Evolutionary conservation across 371 early-diverging fungal species (phyloP), one percentile per base, ranked within the genome.

Genomic region (Dichotomocladium elegans): DNA sequence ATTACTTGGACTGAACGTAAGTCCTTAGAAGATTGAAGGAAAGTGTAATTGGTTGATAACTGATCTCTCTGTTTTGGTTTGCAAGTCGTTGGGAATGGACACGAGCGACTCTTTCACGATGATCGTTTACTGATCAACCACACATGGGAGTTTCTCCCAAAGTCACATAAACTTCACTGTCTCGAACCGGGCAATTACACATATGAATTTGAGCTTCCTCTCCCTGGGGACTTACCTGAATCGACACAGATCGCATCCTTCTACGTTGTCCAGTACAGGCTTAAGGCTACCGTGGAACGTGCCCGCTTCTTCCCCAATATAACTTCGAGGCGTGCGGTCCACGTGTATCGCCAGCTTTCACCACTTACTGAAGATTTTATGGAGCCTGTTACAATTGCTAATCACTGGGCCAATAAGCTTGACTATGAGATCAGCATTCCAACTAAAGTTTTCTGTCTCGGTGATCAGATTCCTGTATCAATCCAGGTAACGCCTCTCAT

Each of bases 391-490:
- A 45, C 54, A 4, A 47, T 76, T 5, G 42, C 64, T 7, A 66
- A 68, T 41, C 63, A 63, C 51, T 76, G 77, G 77, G 51, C 58
- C 15, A 53, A 64, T 19, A 76, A 72, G 42, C 22, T 76, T 3
- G 64, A 65, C n/a, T 76, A 72, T 40, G 71, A 72, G 31, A 68
- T 76, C 53, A 57, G 55, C 22, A 51, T 72, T 31, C 73, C 77
- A 9, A 65, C 63, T 22, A 70, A 66, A 40, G 50, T 60, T 10
- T 68, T 58, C 37, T 57, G 58, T n/a, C 66, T 60, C 27, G 72
- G 76, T 6, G 76, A 72, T 19, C 33, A 56, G 24, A 68, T 76
- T 22, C 71, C 69, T 4, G 53, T 76, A 10, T 57, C 53, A 11
- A 57, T 76, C 19, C 61, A 57, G 19, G 55, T 72, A 15, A 67